phyloP scores from a whole-genome alignment of 148 eudicot genomes.

The Fallopia convolvulus region DNA sequence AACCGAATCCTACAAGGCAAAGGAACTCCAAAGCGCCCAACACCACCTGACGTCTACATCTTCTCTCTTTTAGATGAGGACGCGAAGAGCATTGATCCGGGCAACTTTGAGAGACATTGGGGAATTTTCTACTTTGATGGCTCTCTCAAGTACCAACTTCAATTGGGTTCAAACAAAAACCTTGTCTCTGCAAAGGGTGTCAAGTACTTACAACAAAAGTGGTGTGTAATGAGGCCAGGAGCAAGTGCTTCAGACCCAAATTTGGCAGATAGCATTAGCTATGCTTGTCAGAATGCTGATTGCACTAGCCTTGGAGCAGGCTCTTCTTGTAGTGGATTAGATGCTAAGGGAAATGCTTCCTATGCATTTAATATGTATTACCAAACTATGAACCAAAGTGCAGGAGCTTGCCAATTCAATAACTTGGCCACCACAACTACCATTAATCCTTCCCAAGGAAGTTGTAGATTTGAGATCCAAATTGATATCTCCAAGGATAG shows the following conservation, averaged over 20 bases:
- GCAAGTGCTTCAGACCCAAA: slow-evolving; percentile 46
- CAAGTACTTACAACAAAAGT: slow-evolving; percentile 46
- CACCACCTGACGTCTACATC: slow-evolving; percentile 64
- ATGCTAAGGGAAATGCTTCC: slow-evolving; percentile 58
- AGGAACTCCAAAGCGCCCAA: slow-evolving; percentile 79
- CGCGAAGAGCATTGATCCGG: slow-evolving; percentile 75
- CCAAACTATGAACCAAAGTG: slow-evolving; percentile 68
- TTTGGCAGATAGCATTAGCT: slow-evolving; percentile 29
- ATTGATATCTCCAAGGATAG: slow-evolving; percentile 49
- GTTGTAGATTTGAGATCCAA: slow-evolving; percentile 65
- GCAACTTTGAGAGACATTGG: slow-evolving; percentile 97
- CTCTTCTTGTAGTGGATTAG: slow-evolving; percentile 59
- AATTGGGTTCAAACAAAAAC: slow-evolving; percentile 28
- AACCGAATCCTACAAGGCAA: slow-evolving; percentile 43
- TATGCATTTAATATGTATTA: slow-evolving; percentile 84
- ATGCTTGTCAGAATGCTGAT: slow-evolving; percentile 74
- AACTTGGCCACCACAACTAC: slow-evolving; percentile 44
- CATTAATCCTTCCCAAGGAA: slow-evolving; percentile 56
- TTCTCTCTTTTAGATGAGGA: slow-evolving; percentile 79
- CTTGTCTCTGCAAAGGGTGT: slow-evolving; percentile 69
- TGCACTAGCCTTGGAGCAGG: slow-evolving; percentile 83
- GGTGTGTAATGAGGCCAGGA: slow-evolving; percentile 79
- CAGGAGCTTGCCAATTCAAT: slow-evolving; percentile 49
- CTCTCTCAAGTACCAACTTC: slow-evolving; percentile 47
- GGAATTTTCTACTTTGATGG: slow-evolving; percentile 82